phyloP scores from a whole-genome alignment of 768 basidiomycete genomes.

The Kwoniella bestiolae region DNA sequence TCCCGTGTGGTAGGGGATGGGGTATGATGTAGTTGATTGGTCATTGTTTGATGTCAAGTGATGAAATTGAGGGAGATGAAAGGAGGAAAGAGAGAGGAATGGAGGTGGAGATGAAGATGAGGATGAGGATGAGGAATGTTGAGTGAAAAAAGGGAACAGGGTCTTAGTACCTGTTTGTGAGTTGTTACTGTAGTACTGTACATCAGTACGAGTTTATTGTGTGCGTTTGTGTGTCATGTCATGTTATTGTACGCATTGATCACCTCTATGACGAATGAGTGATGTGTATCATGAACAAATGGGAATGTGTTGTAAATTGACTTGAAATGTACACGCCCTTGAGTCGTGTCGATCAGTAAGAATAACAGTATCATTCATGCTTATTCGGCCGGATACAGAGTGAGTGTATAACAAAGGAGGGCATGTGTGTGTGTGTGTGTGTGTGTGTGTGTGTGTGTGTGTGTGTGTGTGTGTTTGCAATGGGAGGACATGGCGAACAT shows the following conservation, averaged over 20 bases:
- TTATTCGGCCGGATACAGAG: not conserved
- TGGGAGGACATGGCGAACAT: too few relatives aligned
- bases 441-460: too few relatives aligned
- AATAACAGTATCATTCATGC: not conserved
- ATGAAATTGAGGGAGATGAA: conserved; percentile 1
- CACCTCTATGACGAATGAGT: not conserved
- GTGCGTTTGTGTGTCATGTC: not conserved
- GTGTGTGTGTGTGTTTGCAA: too few relatives aligned
- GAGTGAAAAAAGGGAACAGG: not conserved
- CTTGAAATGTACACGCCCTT: not conserved
- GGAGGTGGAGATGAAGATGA: not conserved
- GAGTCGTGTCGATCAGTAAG: not conserved
- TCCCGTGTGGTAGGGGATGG: not conserved
- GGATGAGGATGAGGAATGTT: too few relatives aligned
- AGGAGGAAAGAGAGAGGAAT: not conserved
- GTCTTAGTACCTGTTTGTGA: not conserved
- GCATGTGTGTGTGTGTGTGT: not conserved
- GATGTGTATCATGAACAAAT: not conserved
- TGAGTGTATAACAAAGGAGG: not conserved
- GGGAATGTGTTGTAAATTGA: too few relatives aligned
- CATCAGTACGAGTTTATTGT: too few relatives aligned
- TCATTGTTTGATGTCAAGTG: not conserved
- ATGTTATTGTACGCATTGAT: not conserved
- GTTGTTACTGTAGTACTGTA: too few relatives aligned
- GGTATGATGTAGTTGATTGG: conserved; percentile 2